Evolutionary conservation across 352 stramenopile genomes (phyloP).

Genomic region (Phytopythium vexans): DNA sequence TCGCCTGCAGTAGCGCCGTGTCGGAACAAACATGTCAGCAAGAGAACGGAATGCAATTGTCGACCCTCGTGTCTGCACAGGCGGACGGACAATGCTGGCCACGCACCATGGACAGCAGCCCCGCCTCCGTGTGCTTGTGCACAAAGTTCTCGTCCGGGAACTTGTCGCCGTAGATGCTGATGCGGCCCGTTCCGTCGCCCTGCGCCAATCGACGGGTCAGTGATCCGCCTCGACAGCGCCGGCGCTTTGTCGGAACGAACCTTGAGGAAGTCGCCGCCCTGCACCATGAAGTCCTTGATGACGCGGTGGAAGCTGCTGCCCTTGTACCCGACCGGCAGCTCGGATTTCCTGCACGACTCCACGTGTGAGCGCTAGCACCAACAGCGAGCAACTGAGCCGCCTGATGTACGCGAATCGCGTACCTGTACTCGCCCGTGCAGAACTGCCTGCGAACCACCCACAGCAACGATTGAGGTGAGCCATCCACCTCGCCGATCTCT

Average conservation of each 20-base stretch:
- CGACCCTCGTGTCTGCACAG: neutral
- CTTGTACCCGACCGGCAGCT: constrained; percentile 88
- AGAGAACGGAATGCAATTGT: neutral
- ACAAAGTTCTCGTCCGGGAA: constrained; percentile 83
- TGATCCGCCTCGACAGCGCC: neutral
- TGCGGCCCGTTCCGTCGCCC: constrained; percentile 77
- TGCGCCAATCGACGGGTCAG: constrained; percentile 9
- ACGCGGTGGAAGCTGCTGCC: constrained; percentile 85
- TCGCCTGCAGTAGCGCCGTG: constrained; percentile 54
- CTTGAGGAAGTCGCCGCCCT: constrained; percentile 86
- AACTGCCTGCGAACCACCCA: constrained; percentile 76
- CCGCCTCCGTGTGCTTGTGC: constrained; percentile 79
- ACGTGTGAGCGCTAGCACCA: constrained; percentile 22
- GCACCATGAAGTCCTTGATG: constrained; percentile 93
- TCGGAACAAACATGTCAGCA: constrained; percentile 1
- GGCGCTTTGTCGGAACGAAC: constrained; percentile 14
- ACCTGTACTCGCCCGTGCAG: constrained; percentile 96
- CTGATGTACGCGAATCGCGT: constrained; percentile 8
- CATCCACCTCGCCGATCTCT: neutral
- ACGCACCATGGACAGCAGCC: constrained; percentile 79
- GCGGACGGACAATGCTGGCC: no score
- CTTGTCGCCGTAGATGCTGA: constrained; percentile 88
- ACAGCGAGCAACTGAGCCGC: neutral
- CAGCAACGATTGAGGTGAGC: constrained; percentile 5
- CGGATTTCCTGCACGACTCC: constrained; percentile 53